These are phyloP conservation scores for Streptanthus diversifolius DNA, from an alignment of 345 rosid genomes.

Conservation along the genomic window DNA sequence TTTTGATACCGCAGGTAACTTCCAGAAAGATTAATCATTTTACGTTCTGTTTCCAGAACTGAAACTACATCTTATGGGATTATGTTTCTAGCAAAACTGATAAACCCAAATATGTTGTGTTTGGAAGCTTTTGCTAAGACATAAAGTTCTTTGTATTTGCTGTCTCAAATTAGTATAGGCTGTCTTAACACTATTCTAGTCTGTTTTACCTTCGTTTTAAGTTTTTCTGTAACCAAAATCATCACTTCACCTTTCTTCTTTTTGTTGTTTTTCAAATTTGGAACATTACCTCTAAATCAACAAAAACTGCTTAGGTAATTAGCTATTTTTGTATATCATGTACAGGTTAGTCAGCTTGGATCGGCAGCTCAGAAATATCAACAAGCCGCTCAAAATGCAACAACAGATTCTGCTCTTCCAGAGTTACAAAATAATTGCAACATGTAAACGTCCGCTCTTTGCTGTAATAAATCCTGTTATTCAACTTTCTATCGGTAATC, in stretches of 20 bases:
- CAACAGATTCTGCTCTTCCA: slow-evolving; percentile 67
- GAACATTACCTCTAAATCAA: background rate
- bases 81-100: background rate
- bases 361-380: slow-evolving; percentile 91
- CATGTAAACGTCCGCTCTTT: slow-evolving; percentile 42
- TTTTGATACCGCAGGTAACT: slow-evolving; percentile 86
- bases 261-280: too few relatives aligned
- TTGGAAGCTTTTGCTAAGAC: background rate
- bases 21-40: slow-evolving; percentile 1
- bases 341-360: slow-evolving; percentile 87
- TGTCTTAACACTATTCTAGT: background rate
- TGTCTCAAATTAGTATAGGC: background rate
- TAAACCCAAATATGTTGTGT: background rate
- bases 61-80: background rate
- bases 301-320: background rate
- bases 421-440: slow-evolving; percentile 89
- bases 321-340: background rate
- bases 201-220: background rate
- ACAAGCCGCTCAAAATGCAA: slow-evolving; percentile 76
- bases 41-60: background rate
- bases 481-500: background rate
- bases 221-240: background rate
- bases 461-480: background rate
- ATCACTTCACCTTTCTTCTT: background rate
- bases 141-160: background rate